A percentile compares a stretch with the other conserved stretches of the same genome.
Conservation (phyloP, 805 yeast genomes). For the Kluyveromyces wickerhamii region DNA sequence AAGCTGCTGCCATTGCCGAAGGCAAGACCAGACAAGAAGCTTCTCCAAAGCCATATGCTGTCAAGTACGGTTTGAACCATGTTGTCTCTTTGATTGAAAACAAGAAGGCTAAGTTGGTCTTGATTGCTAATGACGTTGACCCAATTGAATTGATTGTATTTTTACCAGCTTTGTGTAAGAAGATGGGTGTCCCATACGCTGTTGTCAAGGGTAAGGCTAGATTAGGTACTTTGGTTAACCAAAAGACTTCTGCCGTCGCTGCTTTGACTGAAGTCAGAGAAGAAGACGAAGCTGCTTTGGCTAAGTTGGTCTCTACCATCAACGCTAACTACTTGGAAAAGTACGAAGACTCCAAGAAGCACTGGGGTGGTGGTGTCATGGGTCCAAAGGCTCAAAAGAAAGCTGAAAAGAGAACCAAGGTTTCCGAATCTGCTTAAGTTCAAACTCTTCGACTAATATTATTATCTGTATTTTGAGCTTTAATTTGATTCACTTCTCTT, state of each 20-base stretch:
- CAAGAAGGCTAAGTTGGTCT: constrained; percentile 96
- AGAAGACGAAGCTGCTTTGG: constrained; percentile 92
- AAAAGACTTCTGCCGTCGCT: constrained; percentile 95
- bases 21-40: constrained; percentile 97
- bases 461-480: constrained; percentile 8
- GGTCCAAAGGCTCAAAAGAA: constrained; percentile 90
- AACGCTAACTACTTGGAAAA: constrained; percentile 89
- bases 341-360: constrained; percentile 93
- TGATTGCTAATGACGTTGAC: constrained; percentile 98
- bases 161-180: constrained; percentile 98
- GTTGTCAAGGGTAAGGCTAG: constrained; percentile 98
- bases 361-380: constrained; percentile 99
- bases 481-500: constrained; percentile 9
- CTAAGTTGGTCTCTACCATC: constrained; percentile 86
- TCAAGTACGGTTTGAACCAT: constrained; percentile 98
- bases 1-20: constrained; percentile 98
- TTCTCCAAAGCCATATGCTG: constrained; percentile 92
- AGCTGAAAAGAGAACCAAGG: constrained; percentile 66
- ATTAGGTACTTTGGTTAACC: constrained; percentile 94
- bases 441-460: constrained; percentile 5
- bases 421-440: constrained; percentile 33
- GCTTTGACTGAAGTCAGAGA: constrained; percentile 92
- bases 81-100: constrained; percentile 94
- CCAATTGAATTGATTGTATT: constrained; percentile 96
- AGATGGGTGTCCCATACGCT: constrained; percentile 99